Conservation (phyloP, 225 moss, liverwort and hornwort species). For the Physcomitrellopsis africana region DNA sequence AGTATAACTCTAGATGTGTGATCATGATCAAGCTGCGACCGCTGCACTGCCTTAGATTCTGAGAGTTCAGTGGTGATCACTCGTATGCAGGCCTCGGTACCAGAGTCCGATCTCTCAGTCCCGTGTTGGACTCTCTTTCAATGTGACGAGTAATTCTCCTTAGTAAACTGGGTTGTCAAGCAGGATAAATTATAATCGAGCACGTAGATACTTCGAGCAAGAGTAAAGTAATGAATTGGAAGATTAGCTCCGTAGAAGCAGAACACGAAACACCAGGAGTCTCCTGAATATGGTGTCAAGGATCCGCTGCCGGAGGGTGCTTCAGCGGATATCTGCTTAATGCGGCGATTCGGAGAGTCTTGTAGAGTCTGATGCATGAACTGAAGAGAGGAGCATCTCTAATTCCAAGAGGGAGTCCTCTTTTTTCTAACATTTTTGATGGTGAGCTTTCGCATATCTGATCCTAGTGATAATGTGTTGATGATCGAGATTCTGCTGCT, state of each 20-base stretch:
- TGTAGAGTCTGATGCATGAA: no score
- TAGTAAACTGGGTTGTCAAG: not conserved
- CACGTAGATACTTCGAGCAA: not conserved
- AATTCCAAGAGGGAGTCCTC: not conserved
- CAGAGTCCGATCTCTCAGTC: not conserved
- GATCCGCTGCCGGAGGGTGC: not conserved
- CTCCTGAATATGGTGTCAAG: not conserved
- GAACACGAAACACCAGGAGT: not conserved
- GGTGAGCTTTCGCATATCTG: no score
- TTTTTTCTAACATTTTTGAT: not conserved
- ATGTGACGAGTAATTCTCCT: no score
- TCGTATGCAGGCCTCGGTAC: not conserved
- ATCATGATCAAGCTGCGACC: not conserved
- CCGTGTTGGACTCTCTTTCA: not conserved
- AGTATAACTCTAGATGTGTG: not conserved
- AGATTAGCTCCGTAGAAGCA: constrained; percentile 9
- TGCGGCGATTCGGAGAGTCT: not conserved
- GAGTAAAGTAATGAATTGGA: not conserved
- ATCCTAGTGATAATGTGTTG: not conserved
- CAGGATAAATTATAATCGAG: not conserved
- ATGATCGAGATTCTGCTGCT: constrained; percentile 7
- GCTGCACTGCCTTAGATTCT: no score
- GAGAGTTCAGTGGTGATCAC: not conserved
- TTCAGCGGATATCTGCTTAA: constrained; percentile 10
- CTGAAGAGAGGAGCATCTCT: no score